Evolutionary conservation across 192 early-diverging fungal species (phyloP).

Genomic region (Phycomyces blakesleeanus): DNA sequence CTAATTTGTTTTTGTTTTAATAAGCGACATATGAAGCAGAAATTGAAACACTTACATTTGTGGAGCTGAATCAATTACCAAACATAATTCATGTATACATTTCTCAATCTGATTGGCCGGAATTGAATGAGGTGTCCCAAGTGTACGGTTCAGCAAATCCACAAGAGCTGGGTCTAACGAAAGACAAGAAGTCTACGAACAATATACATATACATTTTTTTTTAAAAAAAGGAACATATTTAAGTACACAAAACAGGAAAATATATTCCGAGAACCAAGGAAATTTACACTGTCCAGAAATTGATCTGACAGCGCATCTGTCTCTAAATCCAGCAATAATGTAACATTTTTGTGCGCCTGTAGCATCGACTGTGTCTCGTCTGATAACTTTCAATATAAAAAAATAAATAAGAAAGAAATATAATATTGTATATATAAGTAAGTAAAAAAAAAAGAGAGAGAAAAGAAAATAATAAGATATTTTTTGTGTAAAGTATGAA

Average conservation of each 20-base stretch:
- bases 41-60: neutral
- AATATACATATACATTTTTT: no score
- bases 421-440: neutral
- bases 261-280: no score
- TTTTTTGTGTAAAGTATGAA: neutral
- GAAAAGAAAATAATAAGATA: neutral
- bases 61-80: neutral
- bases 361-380: neutral
- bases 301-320: neutral
- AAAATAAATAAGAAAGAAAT: no score
- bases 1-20: neutral
- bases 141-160: neutral
- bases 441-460: no score
- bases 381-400: neutral
- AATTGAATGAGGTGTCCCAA: neutral
- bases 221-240: neutral
- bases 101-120: neutral
- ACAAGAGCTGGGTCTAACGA: neutral
- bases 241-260: neutral
- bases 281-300: neutral
- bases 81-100: neutral
- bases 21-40: no score
- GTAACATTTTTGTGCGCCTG: neutral
- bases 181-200: neutral
- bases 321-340: neutral